phyloP scores from a whole-genome alignment of 177 flowering plant genomes.

The Telopea speciosissima region DNA sequence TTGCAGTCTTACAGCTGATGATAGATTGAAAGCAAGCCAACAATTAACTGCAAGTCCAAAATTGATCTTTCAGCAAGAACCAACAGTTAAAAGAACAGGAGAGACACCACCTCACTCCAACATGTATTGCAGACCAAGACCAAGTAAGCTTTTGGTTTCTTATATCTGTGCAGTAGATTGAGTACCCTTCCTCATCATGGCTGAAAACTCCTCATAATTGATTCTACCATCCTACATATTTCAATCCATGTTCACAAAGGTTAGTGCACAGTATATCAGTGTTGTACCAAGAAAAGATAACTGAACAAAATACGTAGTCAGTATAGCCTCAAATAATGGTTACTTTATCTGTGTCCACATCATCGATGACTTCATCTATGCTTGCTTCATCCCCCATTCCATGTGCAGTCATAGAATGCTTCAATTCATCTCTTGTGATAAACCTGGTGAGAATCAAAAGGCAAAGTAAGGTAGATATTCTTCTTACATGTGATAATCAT shows the following conservation, averaged over 20 bases:
- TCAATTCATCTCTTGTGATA: conserved; percentile 90
- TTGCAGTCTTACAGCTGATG: background rate
- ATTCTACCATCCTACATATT: conserved; percentile 68
- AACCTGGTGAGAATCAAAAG: conserved; percentile 33
- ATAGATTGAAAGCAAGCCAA: background rate
- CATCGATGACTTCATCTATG: conserved; percentile 66
- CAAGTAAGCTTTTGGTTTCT: background rate
- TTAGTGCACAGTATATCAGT: background rate
- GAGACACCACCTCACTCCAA: background rate
- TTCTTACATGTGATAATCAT: too few species aligned
- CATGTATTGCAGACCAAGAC: background rate
- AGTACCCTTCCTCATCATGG: conserved; percentile 73
- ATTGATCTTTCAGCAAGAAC: background rate
- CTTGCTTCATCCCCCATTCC: conserved; percentile 91
- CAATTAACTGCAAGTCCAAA: background rate
- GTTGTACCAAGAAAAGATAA: background rate
- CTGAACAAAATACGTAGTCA: background rate
- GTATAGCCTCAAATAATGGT: background rate
- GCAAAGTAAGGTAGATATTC: background rate
- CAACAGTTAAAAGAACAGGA: too few species aligned
- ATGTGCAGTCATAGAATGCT: conserved; percentile 63
- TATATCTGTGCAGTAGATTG: background rate
- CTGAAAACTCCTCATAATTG: conserved; percentile 72
- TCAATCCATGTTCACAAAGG: background rate
- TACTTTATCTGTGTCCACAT: conserved; percentile 78